Conservation (phyloP, 1,139 yeast species). For the Blastobotrys apis region DNA sequence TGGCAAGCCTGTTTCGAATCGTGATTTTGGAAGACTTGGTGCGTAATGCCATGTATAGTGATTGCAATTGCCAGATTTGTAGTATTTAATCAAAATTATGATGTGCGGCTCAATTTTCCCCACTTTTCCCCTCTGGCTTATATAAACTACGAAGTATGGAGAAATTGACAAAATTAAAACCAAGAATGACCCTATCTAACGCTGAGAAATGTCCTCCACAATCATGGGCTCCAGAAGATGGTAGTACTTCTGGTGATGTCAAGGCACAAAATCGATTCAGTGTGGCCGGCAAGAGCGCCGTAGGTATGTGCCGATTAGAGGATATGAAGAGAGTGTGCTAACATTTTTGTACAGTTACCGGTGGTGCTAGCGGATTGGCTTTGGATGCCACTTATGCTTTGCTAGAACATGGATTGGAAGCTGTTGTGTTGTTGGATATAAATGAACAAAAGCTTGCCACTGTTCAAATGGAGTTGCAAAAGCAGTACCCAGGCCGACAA, state of each 20-base stretch:
- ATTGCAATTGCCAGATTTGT: background rate
- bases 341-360: constrained; percentile 8
- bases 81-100: background rate
- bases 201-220: constrained; percentile 4
- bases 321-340: background rate
- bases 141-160: background rate
- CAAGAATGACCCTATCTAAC: background rate
- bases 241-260: background rate
- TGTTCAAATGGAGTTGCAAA: constrained; percentile 1
- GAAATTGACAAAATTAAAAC: background rate
- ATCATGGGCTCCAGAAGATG: background rate
- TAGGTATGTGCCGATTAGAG: too few relatives aligned
- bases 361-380: constrained; percentile 14
- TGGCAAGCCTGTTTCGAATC: constrained; percentile 25
- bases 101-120: background rate
- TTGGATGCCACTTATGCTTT: constrained; percentile 11
- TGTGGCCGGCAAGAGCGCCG: constrained; percentile 9
- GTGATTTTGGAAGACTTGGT: constrained; percentile 22
- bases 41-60: background rate
- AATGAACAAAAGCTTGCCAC: background rate
- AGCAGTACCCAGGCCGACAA: constrained; percentile 1
- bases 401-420: constrained; percentile 12
- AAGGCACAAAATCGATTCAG: constrained; percentile 9
- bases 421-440: constrained; percentile 9
- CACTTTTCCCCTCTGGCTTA: background rate